phyloP scores from a whole-genome alignment of 1,139 yeast species.

The Pichia sp. region DNA sequence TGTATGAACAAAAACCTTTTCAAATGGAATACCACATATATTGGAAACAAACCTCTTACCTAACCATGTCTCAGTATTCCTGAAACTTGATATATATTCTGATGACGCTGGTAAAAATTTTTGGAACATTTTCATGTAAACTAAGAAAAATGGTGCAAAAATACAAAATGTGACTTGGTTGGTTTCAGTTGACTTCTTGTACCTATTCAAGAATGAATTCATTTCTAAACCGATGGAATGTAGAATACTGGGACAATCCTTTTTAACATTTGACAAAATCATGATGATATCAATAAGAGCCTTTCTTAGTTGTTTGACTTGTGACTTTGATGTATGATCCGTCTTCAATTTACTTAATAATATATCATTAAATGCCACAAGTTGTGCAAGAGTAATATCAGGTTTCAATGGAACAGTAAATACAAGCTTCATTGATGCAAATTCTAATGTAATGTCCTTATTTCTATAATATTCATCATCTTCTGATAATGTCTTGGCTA shows the following conservation, averaged over 20 bases:
- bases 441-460: slow-evolving; percentile 6
- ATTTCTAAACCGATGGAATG: slow-evolving; percentile 17
- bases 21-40: slow-evolving; percentile 21
- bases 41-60: slow-evolving; percentile 19
- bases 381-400: slow-evolving; percentile 2
- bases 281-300: slow-evolving; percentile 25
- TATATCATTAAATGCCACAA: slow-evolving; percentile 17
- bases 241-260: slow-evolving; percentile 5
- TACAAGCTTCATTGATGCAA: not conserved
- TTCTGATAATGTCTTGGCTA: not conserved
- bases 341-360: slow-evolving; percentile 8
- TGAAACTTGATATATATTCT: slow-evolving; percentile 10
- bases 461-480: slow-evolving; percentile 3
- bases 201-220: slow-evolving; percentile 15
- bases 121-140: slow-evolving; percentile 21
- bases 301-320: slow-evolving; percentile 21
- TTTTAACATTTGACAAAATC: slow-evolving; percentile 24
- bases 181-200: slow-evolving; percentile 1
- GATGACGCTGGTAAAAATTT: slow-evolving; percentile 19
- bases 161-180: slow-evolving; percentile 12
- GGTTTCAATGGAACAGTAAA: slow-evolving; percentile 9
- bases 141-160: slow-evolving; percentile 25
- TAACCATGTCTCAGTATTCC: slow-evolving; percentile 14
- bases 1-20: slow-evolving; percentile 13
- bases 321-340: slow-evolving; percentile 2